Percentiles rank a stretch among this genome's conserved stretches.
Conservation (phyloP, 163 green algal genomes). For the Chlorella variabilis region DNA sequence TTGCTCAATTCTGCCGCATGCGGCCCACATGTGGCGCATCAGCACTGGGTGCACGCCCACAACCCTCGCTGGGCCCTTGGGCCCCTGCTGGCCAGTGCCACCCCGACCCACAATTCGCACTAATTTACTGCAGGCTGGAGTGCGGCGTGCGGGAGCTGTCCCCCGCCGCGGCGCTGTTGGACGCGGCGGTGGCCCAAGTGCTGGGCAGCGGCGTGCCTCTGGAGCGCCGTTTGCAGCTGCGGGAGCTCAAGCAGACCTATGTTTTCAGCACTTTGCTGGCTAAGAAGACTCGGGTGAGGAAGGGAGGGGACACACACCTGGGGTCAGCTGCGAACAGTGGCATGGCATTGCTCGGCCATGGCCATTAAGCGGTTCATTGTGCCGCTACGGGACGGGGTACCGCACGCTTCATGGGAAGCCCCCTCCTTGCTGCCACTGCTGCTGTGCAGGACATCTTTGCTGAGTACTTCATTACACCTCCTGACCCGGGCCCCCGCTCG, state of each 20-base stretch:
- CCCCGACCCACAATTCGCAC: too few relatives aligned
- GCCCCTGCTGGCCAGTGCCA: too few relatives aligned
- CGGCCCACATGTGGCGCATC: not conserved
- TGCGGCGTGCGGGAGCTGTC: constrained; percentile 13
- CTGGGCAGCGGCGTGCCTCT: constrained; percentile 5
- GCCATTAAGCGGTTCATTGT: too few relatives aligned
- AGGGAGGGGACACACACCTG: too few relatives aligned
- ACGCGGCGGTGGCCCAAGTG: not conserved
- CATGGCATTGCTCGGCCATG: too few relatives aligned
- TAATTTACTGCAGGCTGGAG: constrained; percentile 31
- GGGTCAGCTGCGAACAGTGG: too few relatives aligned
- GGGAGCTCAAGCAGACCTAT: constrained; percentile 66
- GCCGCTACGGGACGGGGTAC: too few relatives aligned
- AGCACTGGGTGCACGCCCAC: too few relatives aligned
- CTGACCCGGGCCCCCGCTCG: not conserved
- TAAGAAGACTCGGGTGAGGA: constrained; percentile 61
- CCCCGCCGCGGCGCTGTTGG: not conserved
- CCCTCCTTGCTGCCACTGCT: not conserved
- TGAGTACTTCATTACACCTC: not conserved
- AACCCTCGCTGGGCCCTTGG: too few relatives aligned
- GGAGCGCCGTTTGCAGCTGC: constrained; percentile 25
- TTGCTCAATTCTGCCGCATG: not conserved
- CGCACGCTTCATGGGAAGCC: too few relatives aligned
- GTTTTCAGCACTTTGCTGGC: constrained; percentile 60
- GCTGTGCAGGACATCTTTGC: constrained; percentile 16